Percentiles rank a stretch among this genome's conserved stretches.
Evolutionary conservation across 139 green algal species (phyloP).

Genomic region (Gonium pectorale): DNA sequence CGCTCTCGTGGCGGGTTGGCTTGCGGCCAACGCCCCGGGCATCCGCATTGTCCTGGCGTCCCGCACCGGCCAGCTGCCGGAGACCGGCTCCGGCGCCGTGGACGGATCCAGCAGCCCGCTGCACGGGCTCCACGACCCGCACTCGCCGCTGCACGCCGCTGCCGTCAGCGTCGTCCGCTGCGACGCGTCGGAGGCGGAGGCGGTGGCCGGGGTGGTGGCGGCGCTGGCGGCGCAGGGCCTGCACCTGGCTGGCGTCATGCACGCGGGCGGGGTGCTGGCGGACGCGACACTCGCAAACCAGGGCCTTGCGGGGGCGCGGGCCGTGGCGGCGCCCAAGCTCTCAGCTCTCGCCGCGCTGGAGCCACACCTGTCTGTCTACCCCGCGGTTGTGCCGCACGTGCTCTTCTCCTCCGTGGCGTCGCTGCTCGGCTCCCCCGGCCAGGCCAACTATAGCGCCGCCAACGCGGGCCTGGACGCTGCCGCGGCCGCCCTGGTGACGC

Average conservation of each 20-base stretch:
- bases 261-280: constrained; percentile 64
- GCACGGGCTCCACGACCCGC: background rate
- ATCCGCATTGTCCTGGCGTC: constrained; percentile 58
- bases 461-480: constrained; percentile 64
- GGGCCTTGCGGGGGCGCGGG: constrained; percentile 36
- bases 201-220: background rate
- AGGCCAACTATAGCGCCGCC: constrained; percentile 86
- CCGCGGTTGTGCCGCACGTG: constrained; percentile 50
- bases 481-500: background rate
- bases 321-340: constrained; percentile 70
- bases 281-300: constrained; percentile 51
- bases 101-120: constrained; percentile 18
- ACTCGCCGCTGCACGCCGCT: constrained; percentile 36
- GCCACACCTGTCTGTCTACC: background rate
- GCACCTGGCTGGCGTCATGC: constrained; percentile 52
- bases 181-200: constrained; percentile 8
- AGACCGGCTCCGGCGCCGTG: background rate
- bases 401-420: constrained; percentile 87
- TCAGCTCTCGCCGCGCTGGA: constrained; percentile 16
- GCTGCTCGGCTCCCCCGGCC: constrained; percentile 85
- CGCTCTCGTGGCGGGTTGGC: constrained; percentile 62
- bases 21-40: constrained; percentile 33
- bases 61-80: constrained; percentile 56
- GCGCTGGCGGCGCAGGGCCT: constrained; percentile 59
- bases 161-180: constrained; percentile 43